phyloP scores from a whole-genome alignment of 1,284 basidiomycete genomes.

The Coniferiporia sulphurascens region DNA sequence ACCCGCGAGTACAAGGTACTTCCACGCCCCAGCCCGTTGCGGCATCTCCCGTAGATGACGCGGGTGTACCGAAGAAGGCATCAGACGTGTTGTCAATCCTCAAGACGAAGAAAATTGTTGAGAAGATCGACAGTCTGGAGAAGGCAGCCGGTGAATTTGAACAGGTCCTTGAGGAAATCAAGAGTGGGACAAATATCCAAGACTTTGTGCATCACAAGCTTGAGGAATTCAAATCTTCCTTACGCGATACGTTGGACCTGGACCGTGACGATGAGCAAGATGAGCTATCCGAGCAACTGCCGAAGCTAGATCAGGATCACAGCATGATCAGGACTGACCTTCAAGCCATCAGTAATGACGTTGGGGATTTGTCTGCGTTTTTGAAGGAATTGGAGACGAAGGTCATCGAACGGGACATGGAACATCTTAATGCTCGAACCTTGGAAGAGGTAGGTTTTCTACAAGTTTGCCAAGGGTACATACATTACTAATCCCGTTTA shows the following conservation, averaged over 20 bases:
- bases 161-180: background rate
- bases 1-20: background rate
- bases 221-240: background rate
- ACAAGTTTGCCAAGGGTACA: background rate
- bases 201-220: slow-evolving; percentile 2
- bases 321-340: background rate
- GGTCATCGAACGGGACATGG: background rate
- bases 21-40: background rate
- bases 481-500: background rate
- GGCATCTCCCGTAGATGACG: background rate
- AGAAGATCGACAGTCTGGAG: background rate
- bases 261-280: background rate
- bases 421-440: background rate
- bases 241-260: background rate
- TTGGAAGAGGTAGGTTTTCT: background rate
- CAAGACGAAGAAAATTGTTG: background rate
- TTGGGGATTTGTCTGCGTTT: background rate
- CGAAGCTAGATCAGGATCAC: background rate
- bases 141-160: background rate
- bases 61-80: background rate
- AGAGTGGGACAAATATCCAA: background rate
- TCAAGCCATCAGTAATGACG: background rate
- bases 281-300: background rate
- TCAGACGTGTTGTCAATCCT: background rate
- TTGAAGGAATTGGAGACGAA: background rate